Base-by-base conservation (phyloP, 257 asterid genomes). In the Eucommia ulmoides region DNA sequence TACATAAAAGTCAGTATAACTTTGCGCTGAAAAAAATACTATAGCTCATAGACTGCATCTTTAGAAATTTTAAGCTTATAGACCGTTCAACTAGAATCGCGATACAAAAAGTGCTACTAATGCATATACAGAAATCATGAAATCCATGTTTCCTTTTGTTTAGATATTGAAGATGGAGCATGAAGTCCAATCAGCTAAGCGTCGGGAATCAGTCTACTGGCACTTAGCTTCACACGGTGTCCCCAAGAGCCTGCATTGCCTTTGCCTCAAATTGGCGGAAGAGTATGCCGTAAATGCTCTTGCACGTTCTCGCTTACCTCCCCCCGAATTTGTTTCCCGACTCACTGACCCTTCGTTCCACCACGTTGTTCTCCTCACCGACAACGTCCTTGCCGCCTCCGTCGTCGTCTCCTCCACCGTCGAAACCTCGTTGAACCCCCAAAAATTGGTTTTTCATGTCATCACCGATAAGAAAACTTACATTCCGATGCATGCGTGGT, bases 321-420 rank as follows among this genome's bases (percentile, higher is more conserved):
- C 73, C 22, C 91, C 94, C 10, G 88, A 79, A 71, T 73, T 72
- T 58, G 66, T 66, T 50, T 50, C 82, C 62, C 80, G 63, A 64
- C 83, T 87, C 58, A 61, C 73, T 16, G 79, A 83, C 60, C 71
- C 78, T 62, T 76, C 83, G 22, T 71, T 65, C 50, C 77, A 78
- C 44, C 97, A 88, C 35, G 60, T 83, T 38, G 93, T 75, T 64
- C 88, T 88, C 63, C 61, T 81, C 53, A 83, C 94, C 7, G 97
- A 88, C 78, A 88, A 88, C 52, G 74, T 88, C 44, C 80, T 88
- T 60, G 97, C 95, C 56, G 95, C 93, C 20, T 83, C 93, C 53
- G 95, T 83, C 17, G 94, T 62, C 55, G 61, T 88, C 66, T 83
- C 93, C 23, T 81, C 94, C 20, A 56, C 85, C 45, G 52, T 66